phyloP scores from a whole-genome alignment of 148 eudicot species.

The Chenopodium quinoa region DNA sequence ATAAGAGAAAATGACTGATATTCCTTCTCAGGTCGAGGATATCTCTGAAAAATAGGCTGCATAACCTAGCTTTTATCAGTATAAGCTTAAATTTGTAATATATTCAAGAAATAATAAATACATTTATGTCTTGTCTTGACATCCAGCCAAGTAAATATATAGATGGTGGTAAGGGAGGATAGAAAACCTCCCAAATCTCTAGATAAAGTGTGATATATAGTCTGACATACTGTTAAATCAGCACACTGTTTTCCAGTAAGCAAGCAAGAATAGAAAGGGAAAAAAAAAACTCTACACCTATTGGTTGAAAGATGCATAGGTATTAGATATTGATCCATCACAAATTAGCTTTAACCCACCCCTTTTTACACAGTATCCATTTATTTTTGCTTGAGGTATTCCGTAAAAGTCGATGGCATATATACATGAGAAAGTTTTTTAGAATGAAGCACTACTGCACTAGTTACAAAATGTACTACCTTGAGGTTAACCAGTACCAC shows the following conservation, averaged over 20 bases:
- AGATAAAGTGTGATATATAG: neutral
- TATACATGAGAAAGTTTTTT: neutral
- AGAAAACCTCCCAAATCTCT: neutral
- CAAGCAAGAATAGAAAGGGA: neutral
- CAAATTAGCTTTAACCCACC: neutral
- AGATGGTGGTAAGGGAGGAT: neutral
- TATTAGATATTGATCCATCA: neutral
- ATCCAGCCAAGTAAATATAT: neutral
- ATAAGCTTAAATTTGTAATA: constrained; percentile 5
- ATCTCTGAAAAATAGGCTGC: constrained; percentile 94
- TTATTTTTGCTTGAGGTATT: neutral
- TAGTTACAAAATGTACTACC: neutral
- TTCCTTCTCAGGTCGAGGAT: constrained; percentile 97
- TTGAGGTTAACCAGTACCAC: neutral
- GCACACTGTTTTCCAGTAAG: neutral
- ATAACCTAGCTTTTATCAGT: constrained; percentile 16
- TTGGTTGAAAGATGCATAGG: neutral
- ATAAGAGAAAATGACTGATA: constrained; percentile 95
- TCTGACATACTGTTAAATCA: neutral
- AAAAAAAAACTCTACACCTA: neutral
- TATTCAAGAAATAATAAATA: neutral
- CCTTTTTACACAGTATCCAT: neutral
- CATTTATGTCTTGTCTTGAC: neutral
- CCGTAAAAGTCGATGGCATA: neutral
- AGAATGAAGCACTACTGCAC: too few relatives aligned